Conservation (phyloP, 1,284 basidiomycete species). For the Ganoderma sp. region DNA sequence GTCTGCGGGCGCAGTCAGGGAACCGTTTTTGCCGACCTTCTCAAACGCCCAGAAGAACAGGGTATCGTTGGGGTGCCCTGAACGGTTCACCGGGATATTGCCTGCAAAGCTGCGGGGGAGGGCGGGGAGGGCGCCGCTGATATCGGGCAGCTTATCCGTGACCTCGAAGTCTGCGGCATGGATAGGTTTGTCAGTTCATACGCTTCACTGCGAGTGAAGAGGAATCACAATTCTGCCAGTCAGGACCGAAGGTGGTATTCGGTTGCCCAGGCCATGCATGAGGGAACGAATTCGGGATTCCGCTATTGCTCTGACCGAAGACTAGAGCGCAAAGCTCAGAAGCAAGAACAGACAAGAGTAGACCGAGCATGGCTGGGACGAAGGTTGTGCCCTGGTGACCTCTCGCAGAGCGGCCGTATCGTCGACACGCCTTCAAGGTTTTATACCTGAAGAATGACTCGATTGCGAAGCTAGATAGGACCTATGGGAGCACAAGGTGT, state of each 20-base stretch:
- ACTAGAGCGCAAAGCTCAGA: conserved; percentile 10
- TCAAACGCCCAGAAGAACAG: conserved; percentile 75
- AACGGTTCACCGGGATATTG: conserved; percentile 67
- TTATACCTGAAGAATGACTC: conserved; percentile 16
- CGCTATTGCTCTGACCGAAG: conserved; percentile 21
- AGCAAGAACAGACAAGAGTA: conserved; percentile 19
- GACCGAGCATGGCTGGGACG: conserved; percentile 14
- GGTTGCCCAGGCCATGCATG: conserved; percentile 38
- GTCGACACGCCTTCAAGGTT: background rate
- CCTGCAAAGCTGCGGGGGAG: conserved; percentile 68
- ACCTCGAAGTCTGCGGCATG: conserved; percentile 36
- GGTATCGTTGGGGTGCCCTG: conserved; percentile 61
- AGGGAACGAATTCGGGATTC: conserved; percentile 33
- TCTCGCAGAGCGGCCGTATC: background rate
- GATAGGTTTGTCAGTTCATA: background rate
- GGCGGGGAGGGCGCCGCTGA: conserved; percentile 59
- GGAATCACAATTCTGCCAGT: conserved; percentile 41
- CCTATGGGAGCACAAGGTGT: conserved; percentile 21
- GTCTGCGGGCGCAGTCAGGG: conserved; percentile 51
- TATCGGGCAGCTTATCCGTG: conserved; percentile 57
- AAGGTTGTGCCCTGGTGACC: background rate
- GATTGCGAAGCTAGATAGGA: conserved; percentile 26
- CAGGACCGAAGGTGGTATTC: conserved; percentile 37
- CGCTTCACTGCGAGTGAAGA: background rate
- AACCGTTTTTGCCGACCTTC: conserved; percentile 57